phyloP scores from a whole-genome alignment of 768 basidiomycete species.

The Auricularia heimuer region DNA sequence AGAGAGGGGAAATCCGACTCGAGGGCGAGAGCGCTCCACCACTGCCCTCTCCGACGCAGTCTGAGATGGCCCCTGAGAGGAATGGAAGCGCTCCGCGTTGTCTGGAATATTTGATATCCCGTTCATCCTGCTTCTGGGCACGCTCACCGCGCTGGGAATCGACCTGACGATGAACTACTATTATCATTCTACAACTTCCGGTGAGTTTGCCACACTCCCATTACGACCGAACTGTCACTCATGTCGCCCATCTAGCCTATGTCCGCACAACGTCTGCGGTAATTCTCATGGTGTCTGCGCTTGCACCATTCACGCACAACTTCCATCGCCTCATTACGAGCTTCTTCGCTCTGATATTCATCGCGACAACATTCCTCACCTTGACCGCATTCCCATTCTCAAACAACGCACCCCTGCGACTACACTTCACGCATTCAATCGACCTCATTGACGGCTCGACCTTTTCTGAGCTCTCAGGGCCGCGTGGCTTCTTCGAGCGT shows the following conservation, averaged over 20 bases:
- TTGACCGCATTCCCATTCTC: conserved; percentile 1
- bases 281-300: not conserved
- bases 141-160: not conserved
- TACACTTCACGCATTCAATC: not conserved
- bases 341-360: not conserved
- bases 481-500: conserved; percentile 1
- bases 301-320: conserved; percentile 5
- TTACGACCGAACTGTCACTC: not conserved
- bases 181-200: not conserved
- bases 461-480: not conserved
- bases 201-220: not conserved
- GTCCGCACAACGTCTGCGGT: not conserved
- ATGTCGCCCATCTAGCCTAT: not conserved
- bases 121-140: conserved; percentile 2
- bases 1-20: not conserved
- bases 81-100: not conserved
- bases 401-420: conserved; percentile 1
- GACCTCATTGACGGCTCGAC: not conserved
- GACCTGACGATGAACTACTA: not conserved
- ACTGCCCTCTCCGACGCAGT: not conserved
- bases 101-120: conserved; percentile 2
- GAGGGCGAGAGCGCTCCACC: not conserved
- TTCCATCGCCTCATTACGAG: not conserved
- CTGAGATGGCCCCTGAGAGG: not conserved
- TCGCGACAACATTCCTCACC: not conserved